Base-by-base conservation (phyloP, 371 early-diverging fungal species). In the Coemansia sp. region DNA sequence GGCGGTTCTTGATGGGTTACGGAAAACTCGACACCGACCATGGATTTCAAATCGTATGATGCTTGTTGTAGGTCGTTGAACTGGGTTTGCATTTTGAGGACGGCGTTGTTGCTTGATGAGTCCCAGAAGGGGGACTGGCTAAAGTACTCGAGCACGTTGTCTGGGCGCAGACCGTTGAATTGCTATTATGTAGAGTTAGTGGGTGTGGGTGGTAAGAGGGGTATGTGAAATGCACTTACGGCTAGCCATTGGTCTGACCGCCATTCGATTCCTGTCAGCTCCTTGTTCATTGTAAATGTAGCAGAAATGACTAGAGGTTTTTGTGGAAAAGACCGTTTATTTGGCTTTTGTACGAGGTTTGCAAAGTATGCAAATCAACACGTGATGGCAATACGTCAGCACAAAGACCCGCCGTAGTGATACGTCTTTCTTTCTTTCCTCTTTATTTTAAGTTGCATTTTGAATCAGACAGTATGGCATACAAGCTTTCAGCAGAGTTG, bases 121-220 rank as follows among this genome's bases (percentile, higher is more conserved):
- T 99, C 99, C 90, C 98, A 99, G 82, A 99, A 99, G 8, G 94
- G 98, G 3, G 95, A 94, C 60, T 83, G 84, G 23, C 93, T 87
- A 82, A 99, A 99, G 84, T 99, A 99, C 69, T 94, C 94, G 0
- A 99, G 80, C 2, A 93, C 93, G 73, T 92, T 97, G 69, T 91
- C 86, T 50, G 91, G 90, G 21, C 84, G 85, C 40, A 92, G 83
- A 5, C 90, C 90, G 16, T 90, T 89, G 18, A 86, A 83, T 25
- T 67, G 69, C 40, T 68, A 81, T 33, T 85, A n/a, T 33, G 33
- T 16, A 26, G 11, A 28, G 28, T 16, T 6, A 21, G 42, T 20
- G 2, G n/a, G n/a, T 26, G 25, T 18, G 25, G 4, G 25, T 25
- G 4, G 25, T 25, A 25, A 25, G 25, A 25, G 25, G 25, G 25